Percentiles rank a stretch among this genome's conserved stretches.
phyloP scores from a whole-genome alignment of 768 basidiomycete species.

The Pleurotus salmoneostramineus region DNA sequence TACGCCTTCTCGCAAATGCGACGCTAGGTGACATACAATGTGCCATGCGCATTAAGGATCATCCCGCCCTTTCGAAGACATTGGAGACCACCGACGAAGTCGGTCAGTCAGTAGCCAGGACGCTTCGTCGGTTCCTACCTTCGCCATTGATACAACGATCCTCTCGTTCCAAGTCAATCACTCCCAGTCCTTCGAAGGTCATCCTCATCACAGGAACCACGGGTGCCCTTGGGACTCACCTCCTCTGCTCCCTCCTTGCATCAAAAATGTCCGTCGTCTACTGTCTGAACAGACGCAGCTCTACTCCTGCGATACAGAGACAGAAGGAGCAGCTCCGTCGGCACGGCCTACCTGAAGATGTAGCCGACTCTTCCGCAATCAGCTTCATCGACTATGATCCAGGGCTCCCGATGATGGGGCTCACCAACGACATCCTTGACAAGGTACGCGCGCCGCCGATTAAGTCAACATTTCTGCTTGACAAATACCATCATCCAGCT shows the following conservation, averaged over 20 bases:
- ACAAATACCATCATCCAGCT: neutral
- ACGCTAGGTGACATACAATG: slow-evolving; percentile 22
- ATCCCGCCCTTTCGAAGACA: neutral
- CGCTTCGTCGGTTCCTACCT: neutral
- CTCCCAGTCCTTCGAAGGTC: neutral
- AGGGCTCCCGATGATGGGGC: neutral
- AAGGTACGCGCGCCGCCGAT: neutral
- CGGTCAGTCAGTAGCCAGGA: neutral
- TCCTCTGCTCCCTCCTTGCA: neutral
- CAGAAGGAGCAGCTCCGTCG: neutral
- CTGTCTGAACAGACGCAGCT: too few relatives aligned
- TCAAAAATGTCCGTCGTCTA: too few relatives aligned
- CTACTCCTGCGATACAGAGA: neutral
- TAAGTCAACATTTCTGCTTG: neutral
- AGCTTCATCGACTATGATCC: neutral
- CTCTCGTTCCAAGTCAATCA: neutral
- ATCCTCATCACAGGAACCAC: neutral
- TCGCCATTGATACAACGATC: neutral
- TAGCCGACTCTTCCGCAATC: neutral
- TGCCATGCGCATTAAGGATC: neutral
- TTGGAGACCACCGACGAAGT: neutral
- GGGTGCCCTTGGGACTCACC: neutral
- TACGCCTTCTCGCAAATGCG: slow-evolving; percentile 31
- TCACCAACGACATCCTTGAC: neutral
- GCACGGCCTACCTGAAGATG: neutral